phyloP scores from a whole-genome alignment of 306 rosid genomes.

The Prinsepia uniflora region DNA sequence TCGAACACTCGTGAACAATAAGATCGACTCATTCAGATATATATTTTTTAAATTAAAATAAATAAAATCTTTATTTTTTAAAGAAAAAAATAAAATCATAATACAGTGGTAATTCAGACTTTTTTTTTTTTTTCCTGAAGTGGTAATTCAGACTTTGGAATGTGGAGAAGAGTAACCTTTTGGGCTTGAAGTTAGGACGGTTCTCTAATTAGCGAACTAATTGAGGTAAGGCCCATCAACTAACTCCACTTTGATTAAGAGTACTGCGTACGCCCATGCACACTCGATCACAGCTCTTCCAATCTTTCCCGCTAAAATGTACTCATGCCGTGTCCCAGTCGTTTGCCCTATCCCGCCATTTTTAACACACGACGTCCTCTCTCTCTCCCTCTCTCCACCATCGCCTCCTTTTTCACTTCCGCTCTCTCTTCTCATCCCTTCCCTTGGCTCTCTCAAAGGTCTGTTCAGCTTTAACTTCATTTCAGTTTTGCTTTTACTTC shows the following conservation, averaged over 20 bases:
- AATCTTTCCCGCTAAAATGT: not conserved
- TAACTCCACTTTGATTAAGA: not conserved
- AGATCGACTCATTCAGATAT: too few relatives aligned
- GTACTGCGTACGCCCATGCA: not conserved
- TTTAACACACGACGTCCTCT: not conserved
- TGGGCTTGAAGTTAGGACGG: not conserved
- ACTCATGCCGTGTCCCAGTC: not conserved
- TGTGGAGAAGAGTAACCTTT: not conserved
- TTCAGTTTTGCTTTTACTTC: not conserved
- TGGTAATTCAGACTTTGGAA: too few relatives aligned
- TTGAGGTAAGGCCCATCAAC: not conserved
- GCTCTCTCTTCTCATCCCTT: not conserved
- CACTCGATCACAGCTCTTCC: not conserved
- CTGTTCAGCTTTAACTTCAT: not conserved
- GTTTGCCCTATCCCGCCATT: slow-evolving; percentile 12
- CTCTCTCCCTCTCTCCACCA: not conserved
- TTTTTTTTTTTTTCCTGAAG: too few relatives aligned
- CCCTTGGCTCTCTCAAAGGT: slow-evolving; percentile 2
- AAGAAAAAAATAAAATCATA: too few relatives aligned
- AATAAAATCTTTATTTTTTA: too few relatives aligned
- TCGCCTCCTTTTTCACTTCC: not conserved
- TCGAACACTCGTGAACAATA: too few relatives aligned
- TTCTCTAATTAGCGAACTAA: too few relatives aligned
- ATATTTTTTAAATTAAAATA: too few relatives aligned
- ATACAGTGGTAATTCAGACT: too few relatives aligned